Percentiles rank a stretch among this genome's conserved stretches.
These are phyloP conservation scores for Cyclotella atomus DNA, from an alignment of 108 stramenopile species.

Conservation along the genomic window DNA sequence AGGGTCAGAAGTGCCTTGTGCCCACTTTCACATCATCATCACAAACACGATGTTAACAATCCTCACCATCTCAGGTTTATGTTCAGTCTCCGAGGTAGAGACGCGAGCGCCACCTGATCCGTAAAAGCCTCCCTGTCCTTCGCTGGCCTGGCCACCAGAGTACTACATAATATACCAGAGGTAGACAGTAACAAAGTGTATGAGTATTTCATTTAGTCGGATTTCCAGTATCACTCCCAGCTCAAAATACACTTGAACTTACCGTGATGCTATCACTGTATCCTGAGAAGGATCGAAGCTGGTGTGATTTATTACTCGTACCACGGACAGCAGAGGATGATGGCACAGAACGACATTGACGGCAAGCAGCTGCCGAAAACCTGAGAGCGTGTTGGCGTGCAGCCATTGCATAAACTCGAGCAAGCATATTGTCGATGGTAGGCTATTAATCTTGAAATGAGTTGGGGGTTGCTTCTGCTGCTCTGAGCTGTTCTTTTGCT, in stretches of 20 bases:
- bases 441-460: background rate
- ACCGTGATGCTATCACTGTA: slow-evolving; percentile 39
- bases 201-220: too few relatives aligned
- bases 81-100: slow-evolving; percentile 32
- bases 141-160: slow-evolving; percentile 73
- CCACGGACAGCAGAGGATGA: background rate
- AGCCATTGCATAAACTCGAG: background rate
- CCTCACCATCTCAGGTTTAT: slow-evolving; percentile 50
- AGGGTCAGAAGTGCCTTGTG: background rate
- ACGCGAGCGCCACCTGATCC: slow-evolving; percentile 74
- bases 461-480: background rate
- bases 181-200: too few relatives aligned
- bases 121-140: slow-evolving; percentile 81
- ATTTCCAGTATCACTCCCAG: too few relatives aligned
- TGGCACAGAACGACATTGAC: background rate
- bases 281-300: slow-evolving; percentile 14
- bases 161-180: slow-evolving; percentile 44
- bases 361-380: background rate
- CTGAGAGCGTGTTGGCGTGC: background rate
- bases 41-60: too few relatives aligned
- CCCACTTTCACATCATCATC: too few relatives aligned
- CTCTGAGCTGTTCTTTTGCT: background rate
- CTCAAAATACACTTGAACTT: background rate
- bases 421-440: background rate
- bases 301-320: too few relatives aligned